Percentiles rank a stretch among this genome's conserved stretches.
These are phyloP conservation scores for Stromatinia cepivora DNA, from an alignment of 2,329 filamentous ascomycete genomes.

Conservation along the genomic window DNA sequence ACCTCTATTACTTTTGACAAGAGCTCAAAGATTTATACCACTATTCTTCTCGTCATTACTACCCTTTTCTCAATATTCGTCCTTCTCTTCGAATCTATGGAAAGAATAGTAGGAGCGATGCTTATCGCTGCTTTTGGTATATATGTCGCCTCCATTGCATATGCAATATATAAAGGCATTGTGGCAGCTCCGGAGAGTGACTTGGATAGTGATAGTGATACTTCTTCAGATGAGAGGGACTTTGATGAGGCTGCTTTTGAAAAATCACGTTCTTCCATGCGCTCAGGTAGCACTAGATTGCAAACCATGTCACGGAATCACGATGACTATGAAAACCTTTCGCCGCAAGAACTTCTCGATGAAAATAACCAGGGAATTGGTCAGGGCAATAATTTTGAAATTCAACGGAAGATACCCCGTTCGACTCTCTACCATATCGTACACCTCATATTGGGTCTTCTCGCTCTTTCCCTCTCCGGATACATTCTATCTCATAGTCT, in stretches of 20 bases:
- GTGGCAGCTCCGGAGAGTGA: conserved; percentile 46
- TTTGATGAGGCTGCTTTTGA: not conserved
- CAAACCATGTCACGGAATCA: not conserved
- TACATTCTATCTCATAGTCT: conserved; percentile 51
- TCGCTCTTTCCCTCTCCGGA: conserved; percentile 48
- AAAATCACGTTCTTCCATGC: not conserved
- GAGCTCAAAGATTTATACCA: conserved; percentile 51
- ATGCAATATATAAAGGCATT: conserved; percentile 48
- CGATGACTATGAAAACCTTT: not conserved
- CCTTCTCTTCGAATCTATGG: conserved; percentile 40
- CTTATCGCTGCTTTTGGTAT: conserved; percentile 47
- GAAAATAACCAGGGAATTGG: not conserved
- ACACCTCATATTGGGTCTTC: conserved; percentile 48
- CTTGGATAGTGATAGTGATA: conserved; percentile 43
- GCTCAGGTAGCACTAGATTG: not conserved
- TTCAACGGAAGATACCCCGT: conserved; percentile 20
- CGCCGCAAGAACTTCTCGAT: not conserved
- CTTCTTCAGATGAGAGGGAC: conserved; percentile 28
- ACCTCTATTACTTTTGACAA: conserved; percentile 46
- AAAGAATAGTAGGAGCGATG: conserved; percentile 42
- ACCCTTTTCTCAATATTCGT: conserved; percentile 43
- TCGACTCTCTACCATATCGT: conserved; percentile 44
- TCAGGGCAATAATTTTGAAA: not conserved
- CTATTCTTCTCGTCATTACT: conserved; percentile 46
- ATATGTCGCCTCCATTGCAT: conserved; percentile 48